Base-by-base conservation (phyloP, 176 grass and related monocot genomes). In the Bonia amplexicaulis region DNA sequence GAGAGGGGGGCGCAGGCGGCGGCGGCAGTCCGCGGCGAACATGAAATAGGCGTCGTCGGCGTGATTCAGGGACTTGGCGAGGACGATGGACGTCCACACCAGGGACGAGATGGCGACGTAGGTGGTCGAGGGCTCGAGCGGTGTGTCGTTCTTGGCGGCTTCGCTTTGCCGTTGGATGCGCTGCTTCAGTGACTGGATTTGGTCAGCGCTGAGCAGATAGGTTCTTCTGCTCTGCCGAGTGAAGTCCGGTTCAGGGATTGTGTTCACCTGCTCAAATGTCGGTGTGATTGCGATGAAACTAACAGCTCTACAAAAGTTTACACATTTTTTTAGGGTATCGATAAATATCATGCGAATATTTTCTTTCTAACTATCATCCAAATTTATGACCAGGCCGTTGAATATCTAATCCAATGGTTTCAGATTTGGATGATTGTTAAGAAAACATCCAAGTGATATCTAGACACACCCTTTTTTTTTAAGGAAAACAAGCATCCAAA, bases 11-110 rank as follows among this genome's bases (percentile, higher is more conserved):
- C 65, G 67, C 27, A 90, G 66, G 12, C 69, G 80, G 8, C 42
- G 40, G 4, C 90, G 86, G 73, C 80, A 72, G 74, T 92, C 86
- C 2, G 86, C 88, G 25, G 51, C 16, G 73, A 93, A 74, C 20
- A 58, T 20, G 12, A 93, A 58, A 69, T 54, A 41, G 6, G 16
- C 66, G 17, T 42, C 65, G 11, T 2, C 74, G 48, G 12, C 74
- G 42, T 35, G 2, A 49, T 45, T 22, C 1, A 3, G 2, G 6
- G 2, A 7, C 54, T 70, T 85, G 14, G 90, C 77, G 29, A 76
- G 71, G 29, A 82, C 66, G 65, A 65, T 12, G 73, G 84, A 89
- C 0, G 66, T 79, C 89, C 89, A 97, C 9, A 74, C 16, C 29
- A 80, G 78, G 0, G 92, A 84, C 20, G 81, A 53, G 14, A 84